Conservation (phyloP, 495 filamentous ascomycete genomes). For the Tetracladium setigerum region DNA sequence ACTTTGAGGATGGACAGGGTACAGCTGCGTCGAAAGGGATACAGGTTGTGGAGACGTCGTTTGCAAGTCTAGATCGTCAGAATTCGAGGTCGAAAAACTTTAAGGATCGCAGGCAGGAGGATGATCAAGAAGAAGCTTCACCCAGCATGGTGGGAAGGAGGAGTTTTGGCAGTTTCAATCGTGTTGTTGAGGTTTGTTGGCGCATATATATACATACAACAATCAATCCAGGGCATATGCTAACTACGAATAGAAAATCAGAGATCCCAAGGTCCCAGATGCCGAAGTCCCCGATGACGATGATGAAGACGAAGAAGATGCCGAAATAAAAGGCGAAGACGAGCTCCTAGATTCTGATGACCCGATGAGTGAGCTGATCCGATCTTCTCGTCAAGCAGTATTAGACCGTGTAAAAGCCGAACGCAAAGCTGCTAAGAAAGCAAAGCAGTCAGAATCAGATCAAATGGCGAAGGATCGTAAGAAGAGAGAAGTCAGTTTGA, state of each 20-base stretch:
- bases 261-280: slow-evolving; percentile 17
- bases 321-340: slow-evolving; percentile 13
- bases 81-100: no score
- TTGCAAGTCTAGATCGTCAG: slow-evolving; percentile 31
- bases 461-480: slow-evolving; percentile 42
- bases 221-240: neutral
- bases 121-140: slow-evolving; percentile 13
- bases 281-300: slow-evolving; percentile 26
- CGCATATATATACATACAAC: neutral
- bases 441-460: slow-evolving; percentile 33
- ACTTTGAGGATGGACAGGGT: slow-evolving; percentile 30
- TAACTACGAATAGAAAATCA: slow-evolving; percentile 9
- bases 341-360: slow-evolving; percentile 26
- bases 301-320: slow-evolving; percentile 21
- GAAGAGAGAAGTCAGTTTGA: slow-evolving; percentile 52
- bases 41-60: slow-evolving; percentile 34
- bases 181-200: slow-evolving; percentile 23
- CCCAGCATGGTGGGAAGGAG: slow-evolving; percentile 30
- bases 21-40: neutral
- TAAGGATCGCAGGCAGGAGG: neutral
- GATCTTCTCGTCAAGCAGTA: slow-evolving; percentile 13
- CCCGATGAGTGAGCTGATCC: slow-evolving; percentile 29
- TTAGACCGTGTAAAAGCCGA: slow-evolving; percentile 21
- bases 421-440: slow-evolving; percentile 17
- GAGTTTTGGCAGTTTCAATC: slow-evolving; percentile 36